phyloP scores from a whole-genome alignment of 2,329 filamentous ascomycete species.

The Phialocephala subalpina region DNA sequence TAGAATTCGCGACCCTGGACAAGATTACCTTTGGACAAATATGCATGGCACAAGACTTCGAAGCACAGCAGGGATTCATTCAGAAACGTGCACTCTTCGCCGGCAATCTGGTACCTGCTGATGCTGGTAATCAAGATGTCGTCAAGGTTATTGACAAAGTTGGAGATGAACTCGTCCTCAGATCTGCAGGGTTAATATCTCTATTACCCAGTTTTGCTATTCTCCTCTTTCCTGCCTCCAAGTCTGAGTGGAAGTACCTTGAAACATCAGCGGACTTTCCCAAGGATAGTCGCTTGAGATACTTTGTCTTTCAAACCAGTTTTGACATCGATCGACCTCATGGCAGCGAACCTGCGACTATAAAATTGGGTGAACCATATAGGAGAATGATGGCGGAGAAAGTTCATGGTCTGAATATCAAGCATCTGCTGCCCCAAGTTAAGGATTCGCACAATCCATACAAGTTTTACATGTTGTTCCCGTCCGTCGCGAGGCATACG shows the following conservation, averaged over 20 bases:
- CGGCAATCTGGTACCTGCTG: conserved; percentile 25
- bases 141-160: conserved; percentile 28
- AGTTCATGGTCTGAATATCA: conserved; percentile 36
- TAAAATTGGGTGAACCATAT: conserved; percentile 22
- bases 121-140: conserved; percentile 19
- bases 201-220: conserved; percentile 30
- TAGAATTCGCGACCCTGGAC: conserved; percentile 21
- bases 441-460: conserved; percentile 24
- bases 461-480: conserved; percentile 60
- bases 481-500: conserved; percentile 46
- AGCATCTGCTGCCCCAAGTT: conserved; percentile 26
- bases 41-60: conserved; percentile 40
- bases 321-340: conserved; percentile 7
- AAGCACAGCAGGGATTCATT: conserved; percentile 22
- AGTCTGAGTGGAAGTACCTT: conserved; percentile 42
- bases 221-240: conserved; percentile 37
- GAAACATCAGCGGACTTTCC: conserved; percentile 20
- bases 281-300: conserved; percentile 31
- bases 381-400: conserved; percentile 27
- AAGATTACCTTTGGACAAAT: conserved; percentile 35
- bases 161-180: conserved; percentile 32
- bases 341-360: not conserved
- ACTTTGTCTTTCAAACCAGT: conserved; percentile 36
- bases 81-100: conserved; percentile 23
- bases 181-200: conserved; percentile 35